Evolutionary conservation across 345 rosid genomes (phyloP).

Genomic region (Eucalyptus brandiana): DNA sequence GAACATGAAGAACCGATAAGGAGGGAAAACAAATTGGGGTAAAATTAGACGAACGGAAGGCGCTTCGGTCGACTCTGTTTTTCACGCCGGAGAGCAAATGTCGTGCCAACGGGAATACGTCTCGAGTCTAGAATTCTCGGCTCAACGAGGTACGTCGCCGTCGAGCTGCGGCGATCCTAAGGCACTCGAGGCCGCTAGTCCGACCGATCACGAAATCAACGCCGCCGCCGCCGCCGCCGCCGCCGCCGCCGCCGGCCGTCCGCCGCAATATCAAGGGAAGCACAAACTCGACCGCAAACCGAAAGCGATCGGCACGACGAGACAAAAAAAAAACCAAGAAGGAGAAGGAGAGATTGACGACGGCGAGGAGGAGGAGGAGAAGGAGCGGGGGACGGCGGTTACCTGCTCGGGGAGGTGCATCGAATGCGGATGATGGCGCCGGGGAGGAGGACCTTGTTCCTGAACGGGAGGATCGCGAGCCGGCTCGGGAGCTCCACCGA

Average conservation of each 20-base stretch:
- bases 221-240: not conserved
- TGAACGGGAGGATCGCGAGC: conserved; percentile 89
- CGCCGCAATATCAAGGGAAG: not conserved
- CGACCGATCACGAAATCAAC: not conserved
- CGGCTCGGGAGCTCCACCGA: conserved; percentile 91
- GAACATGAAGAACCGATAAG: not conserved
- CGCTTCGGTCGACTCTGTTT: not conserved
- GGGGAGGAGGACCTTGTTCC: conserved; percentile 94
- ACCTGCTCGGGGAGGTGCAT: conserved; percentile 84
- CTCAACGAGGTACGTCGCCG: not conserved
- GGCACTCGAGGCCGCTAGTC: not conserved
- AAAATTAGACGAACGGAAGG: not conserved
- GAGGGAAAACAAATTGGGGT: not conserved
- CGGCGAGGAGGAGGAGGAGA: too few species aligned
- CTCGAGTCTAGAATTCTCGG: not conserved
- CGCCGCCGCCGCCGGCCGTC: not conserved
- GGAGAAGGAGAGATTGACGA: not conserved
- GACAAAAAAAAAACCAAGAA: not conserved
- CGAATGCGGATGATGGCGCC: conserved; percentile 99
- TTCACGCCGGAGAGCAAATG: not conserved
- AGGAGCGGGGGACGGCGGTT: not conserved
- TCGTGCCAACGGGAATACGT: not conserved
- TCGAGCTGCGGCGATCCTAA: not conserved
- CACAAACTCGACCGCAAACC: not conserved
- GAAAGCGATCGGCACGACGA: conserved; percentile 25